Evolutionary conservation across 2,329 filamentous ascomycete species (phyloP), one percentile per base, ranked within the genome.

Genomic region (Verticillium zaregamsianum): DNA sequence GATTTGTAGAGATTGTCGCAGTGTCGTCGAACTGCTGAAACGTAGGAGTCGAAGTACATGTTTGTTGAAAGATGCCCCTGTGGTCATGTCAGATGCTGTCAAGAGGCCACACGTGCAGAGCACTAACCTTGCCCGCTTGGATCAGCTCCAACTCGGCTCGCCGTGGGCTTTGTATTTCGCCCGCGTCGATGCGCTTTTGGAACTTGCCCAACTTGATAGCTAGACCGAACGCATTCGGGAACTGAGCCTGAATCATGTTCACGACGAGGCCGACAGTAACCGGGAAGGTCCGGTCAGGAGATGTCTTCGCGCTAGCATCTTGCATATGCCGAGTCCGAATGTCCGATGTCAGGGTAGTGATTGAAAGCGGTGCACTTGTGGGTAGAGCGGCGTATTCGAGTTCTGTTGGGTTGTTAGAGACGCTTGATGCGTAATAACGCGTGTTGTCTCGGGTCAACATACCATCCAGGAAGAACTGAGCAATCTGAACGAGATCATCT

Each of bases 381-480:
- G 72, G 69, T 9, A 84, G 64, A 5, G 76, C 73, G 15, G 76
- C 74, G 37, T 73, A 75, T 68, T 86, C 82, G 33, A 85, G 70
- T 59, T 82, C 82, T 84, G 59, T 5, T 23, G 17, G 3, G 1
- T 39, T 5, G 33, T 20, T 39, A 59, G n/a, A 20, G 14, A 58
- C 8, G 57, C 57, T 33, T 3, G 28, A 28, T 54, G 28, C 61
- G 32, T 37, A 37, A 59, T n/a, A 23, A 12, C 6, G 25, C n/a
- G 25, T 15, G 12, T 25, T 9, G n/a, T 17, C 4, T 7, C 23
- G 11, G 9, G 25, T 23, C 45, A 25, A 49, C 61, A 3, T 72
- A 83, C 82, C 79, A 68, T 86, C 83, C 23, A 86, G 71, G 62
- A 84, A 85, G 61, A 80, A 76, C 58, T 77, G 75, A 9, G 78